Percentiles rank a stretch among this genome's conserved stretches.
These are phyloP conservation scores for Saxophila tyrrhenica DNA, from an alignment of 495 filamentous ascomycete species.

Conservation along the genomic window DNA sequence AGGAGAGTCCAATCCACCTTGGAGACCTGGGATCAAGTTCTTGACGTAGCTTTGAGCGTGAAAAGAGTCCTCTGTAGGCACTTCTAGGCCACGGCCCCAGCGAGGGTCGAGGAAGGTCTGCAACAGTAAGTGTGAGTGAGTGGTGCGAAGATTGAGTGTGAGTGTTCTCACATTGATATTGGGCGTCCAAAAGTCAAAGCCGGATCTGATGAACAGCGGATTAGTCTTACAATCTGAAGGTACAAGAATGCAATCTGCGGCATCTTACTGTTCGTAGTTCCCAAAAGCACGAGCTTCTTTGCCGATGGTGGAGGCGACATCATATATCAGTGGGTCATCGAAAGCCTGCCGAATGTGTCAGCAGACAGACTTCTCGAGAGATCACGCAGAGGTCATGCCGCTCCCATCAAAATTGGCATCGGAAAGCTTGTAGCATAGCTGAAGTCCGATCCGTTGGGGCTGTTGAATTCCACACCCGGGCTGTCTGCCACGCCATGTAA, in stretches of 20 bases:
- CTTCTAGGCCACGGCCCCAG: constrained; percentile 44
- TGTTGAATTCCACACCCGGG: constrained; percentile 41
- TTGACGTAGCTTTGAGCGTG: constrained; percentile 45
- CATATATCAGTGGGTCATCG: neutral
- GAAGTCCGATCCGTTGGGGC: constrained; percentile 27
- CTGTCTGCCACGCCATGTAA: constrained; percentile 45
- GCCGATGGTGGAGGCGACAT: neutral
- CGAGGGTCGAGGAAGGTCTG: constrained; percentile 53
- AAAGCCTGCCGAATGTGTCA: no score
- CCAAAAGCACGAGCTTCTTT: neutral
- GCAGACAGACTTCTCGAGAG: no score
- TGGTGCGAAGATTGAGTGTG: no score
- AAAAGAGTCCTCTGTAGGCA: constrained; percentile 41
- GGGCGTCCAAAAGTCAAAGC: constrained; percentile 50
- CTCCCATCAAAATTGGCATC: constrained; percentile 46
- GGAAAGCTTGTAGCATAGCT: constrained; percentile 54
- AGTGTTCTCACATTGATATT: constrained; percentile 67
- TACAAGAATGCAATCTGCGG: no score
- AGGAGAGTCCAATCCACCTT: constrained; percentile 36
- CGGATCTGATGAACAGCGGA: constrained; percentile 50
- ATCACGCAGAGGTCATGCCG: constrained; percentile 51
- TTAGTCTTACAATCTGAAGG: constrained; percentile 38
- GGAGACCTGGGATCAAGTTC: constrained; percentile 49
- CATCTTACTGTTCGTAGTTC: no score
- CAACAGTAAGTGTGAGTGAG: constrained; percentile 28